Percentiles rank a stretch among this genome's conserved stretches.
These are phyloP conservation scores for Pythium brassicae DNA, from an alignment of 352 stramenopile species.

Conservation along the genomic window DNA sequence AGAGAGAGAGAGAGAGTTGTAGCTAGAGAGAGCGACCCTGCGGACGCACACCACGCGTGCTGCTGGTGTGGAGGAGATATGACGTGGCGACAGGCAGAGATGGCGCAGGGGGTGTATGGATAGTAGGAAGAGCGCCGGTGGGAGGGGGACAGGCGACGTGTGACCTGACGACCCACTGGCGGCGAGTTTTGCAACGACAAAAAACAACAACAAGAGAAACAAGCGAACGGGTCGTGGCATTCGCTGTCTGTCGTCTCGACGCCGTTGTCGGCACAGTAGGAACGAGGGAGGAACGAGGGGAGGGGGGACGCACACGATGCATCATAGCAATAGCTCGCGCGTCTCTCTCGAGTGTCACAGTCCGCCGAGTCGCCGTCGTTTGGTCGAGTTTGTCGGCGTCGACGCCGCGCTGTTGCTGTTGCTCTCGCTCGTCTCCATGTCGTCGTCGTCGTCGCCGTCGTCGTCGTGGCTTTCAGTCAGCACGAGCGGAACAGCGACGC, in stretches of 20 bases:
- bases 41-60: too few relatives aligned
- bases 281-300: too few relatives aligned
- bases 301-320: not conserved
- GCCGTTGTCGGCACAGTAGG: not conserved
- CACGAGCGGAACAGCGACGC: slow-evolving; percentile 14
- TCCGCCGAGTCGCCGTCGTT: slow-evolving; percentile 14
- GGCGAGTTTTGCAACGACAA: not conserved
- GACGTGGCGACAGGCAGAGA: too few relatives aligned
- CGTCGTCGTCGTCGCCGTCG: slow-evolving; percentile 12
- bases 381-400: slow-evolving; percentile 16
- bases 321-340: not conserved
- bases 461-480: slow-evolving; percentile 8
- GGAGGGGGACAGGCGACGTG: too few relatives aligned
- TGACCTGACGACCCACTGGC: too few relatives aligned
- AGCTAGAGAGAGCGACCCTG: not conserved
- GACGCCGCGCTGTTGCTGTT: slow-evolving; percentile 22
- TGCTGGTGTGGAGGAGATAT: too few relatives aligned
- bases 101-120: too few relatives aligned
- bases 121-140: too few relatives aligned
- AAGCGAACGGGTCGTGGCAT: not conserved
- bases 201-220: not conserved
- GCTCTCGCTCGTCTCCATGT: slow-evolving; percentile 20
- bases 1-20: not conserved
- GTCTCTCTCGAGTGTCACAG: too few relatives aligned
- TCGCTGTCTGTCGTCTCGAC: not conserved